Percentiles rank a stretch among this genome's conserved stretches.
Evolutionary conservation across 441 rosid genomes (phyloP).

Genomic region (Arabidopsis lyrata): DNA sequence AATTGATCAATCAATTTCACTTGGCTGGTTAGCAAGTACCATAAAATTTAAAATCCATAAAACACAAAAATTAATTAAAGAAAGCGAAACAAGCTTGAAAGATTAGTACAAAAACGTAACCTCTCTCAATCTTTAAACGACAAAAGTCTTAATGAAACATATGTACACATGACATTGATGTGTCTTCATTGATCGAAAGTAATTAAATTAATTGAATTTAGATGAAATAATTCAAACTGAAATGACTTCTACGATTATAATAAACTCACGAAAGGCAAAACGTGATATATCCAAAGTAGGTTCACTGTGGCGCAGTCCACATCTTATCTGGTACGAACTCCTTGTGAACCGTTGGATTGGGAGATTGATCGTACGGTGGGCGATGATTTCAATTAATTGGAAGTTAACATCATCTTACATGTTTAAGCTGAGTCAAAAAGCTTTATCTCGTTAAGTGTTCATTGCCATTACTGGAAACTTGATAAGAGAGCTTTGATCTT

Average conservation of each 20-base stretch:
- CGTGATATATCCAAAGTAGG: conserved; percentile 47
- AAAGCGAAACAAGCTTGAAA: conserved; percentile 44
- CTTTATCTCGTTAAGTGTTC: conserved; percentile 53
- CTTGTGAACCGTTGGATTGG: conserved; percentile 44
- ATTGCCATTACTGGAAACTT: conserved; percentile 56
- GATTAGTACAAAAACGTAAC: conserved; percentile 46
- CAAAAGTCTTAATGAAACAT: conserved; percentile 49
- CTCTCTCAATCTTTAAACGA: conserved; percentile 44
- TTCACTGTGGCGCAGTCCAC: conserved; percentile 58
- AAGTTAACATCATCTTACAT: conserved; percentile 61
- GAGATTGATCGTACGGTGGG: conserved; percentile 37
- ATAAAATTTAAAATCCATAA: conserved; percentile 9
- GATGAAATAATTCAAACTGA: conserved; percentile 32
- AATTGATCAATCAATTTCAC: conserved; percentile 31
- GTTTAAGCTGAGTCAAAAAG: conserved; percentile 66
- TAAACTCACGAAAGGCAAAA: conserved; percentile 37
- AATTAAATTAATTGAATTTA: conserved; percentile 20
- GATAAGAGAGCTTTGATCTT: conserved; percentile 50
- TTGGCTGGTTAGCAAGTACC: conserved; percentile 44
- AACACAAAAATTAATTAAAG: conserved; percentile 39
- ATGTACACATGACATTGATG: conserved; percentile 42
- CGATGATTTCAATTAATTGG: conserved; percentile 33
- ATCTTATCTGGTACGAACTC: conserved; percentile 47
- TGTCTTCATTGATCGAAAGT: conserved; percentile 38
- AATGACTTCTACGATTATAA: conserved; percentile 44